These are phyloP conservation scores for Coemansia sp. DNA, from an alignment of 192 early-diverging fungal species.

Conservation along the genomic window DNA sequence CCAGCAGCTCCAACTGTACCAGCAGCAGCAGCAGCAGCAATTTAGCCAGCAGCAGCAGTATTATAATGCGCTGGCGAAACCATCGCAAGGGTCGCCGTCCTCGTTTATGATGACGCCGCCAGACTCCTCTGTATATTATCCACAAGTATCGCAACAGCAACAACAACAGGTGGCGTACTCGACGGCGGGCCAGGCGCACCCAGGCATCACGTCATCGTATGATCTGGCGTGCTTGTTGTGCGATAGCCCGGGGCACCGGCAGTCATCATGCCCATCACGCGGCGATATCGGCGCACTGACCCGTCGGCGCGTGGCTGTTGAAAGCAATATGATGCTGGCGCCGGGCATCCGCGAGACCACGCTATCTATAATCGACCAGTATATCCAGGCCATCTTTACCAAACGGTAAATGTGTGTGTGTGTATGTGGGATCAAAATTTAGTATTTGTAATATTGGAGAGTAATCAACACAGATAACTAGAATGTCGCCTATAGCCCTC, in stretches of 20 bases:
- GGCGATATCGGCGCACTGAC: conserved; percentile 2
- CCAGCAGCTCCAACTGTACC: neutral
- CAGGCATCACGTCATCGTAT: neutral
- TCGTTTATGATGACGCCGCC: neutral
- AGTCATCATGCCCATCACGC: conserved; percentile 5
- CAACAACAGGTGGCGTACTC: no score
- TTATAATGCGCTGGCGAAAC: neutral
- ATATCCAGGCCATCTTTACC: neutral
- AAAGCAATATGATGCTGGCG: neutral
- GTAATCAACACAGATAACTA: no score
- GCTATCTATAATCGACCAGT: conserved; percentile 15
- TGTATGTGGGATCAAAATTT: no score
- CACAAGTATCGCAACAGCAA: neutral
- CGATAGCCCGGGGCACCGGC: conserved; percentile 4
- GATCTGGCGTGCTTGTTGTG: conserved; percentile 27
- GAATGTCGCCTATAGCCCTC: no score
- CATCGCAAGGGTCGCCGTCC: neutral
- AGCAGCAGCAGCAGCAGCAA: conserved; percentile 9
- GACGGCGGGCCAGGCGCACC: no score
- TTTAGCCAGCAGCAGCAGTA: conserved; percentile 2
- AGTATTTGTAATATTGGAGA: no score
- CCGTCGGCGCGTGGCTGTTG: conserved; percentile 10
- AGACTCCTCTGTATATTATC: neutral
- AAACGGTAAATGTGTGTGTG: neutral
- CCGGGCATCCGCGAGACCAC: conserved; percentile 13